Evolutionary conservation across 2,329 filamentous ascomycete genomes (phyloP).

Genomic region (Aspergillus ruber): DNA sequence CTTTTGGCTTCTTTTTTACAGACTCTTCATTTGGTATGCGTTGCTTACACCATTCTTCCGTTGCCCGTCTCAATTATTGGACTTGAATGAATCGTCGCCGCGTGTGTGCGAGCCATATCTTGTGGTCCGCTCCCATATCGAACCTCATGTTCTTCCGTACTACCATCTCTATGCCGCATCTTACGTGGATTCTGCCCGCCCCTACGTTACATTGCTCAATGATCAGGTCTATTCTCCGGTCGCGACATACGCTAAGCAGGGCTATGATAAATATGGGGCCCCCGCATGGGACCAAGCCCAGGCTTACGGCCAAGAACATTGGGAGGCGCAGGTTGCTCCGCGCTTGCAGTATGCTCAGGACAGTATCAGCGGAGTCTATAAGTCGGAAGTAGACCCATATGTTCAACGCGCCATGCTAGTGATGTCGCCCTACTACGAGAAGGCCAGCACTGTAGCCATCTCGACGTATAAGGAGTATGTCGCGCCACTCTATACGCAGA

Average conservation of each 20-base stretch:
- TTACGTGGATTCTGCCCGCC: slow-evolving; percentile 68
- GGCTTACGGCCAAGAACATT: slow-evolving; percentile 62
- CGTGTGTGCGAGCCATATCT: slow-evolving; percentile 76
- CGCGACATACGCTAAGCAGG: slow-evolving; percentile 54
- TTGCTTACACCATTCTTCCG: slow-evolving; percentile 74
- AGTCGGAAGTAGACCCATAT: slow-evolving; percentile 65
- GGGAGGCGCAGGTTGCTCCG: slow-evolving; percentile 72
- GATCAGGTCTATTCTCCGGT: slow-evolving; percentile 62
- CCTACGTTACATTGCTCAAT: slow-evolving; percentile 59
- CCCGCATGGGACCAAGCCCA: slow-evolving; percentile 64
- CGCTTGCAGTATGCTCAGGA: slow-evolving; percentile 61
- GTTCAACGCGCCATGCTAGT: slow-evolving; percentile 55
- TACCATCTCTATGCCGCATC: slow-evolving; percentile 78
- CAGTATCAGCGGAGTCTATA: slow-evolving; percentile 60
- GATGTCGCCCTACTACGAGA: slow-evolving; percentile 66
- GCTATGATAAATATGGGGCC: slow-evolving; percentile 64
- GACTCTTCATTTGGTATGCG: slow-evolving; percentile 78
- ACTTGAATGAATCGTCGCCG: slow-evolving; percentile 64
- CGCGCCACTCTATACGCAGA: slow-evolving; percentile 67
- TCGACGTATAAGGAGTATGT: slow-evolving; percentile 47
- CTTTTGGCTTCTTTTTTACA: slow-evolving; percentile 27
- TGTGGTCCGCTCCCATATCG: slow-evolving; percentile 57
- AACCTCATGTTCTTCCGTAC: slow-evolving; percentile 75
- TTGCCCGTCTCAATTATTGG: slow-evolving; percentile 65
- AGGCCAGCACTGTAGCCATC: slow-evolving; percentile 55